phyloP scores from a whole-genome alignment of 768 basidiomycete genomes.

The Lentinus brumalis region DNA sequence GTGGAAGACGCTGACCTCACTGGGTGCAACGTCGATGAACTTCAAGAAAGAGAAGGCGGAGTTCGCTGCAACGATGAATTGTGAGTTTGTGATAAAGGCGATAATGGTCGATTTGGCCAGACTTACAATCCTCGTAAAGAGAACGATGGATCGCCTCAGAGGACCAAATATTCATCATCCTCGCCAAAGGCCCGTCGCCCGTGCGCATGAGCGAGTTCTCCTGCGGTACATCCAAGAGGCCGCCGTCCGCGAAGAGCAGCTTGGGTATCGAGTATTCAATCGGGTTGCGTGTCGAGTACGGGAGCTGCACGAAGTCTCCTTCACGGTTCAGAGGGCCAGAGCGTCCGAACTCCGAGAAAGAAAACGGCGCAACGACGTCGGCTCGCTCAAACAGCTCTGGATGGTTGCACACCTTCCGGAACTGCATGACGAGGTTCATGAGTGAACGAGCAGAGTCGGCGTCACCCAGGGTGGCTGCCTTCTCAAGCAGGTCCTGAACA shows the following conservation, averaged over 20 bases:
- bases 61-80: conserved; percentile 25
- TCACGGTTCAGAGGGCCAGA: conserved; percentile 85
- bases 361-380: conserved; percentile 91
- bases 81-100: conserved; percentile 12
- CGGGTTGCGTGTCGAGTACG: conserved; percentile 87
- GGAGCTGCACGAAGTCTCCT: conserved; percentile 78
- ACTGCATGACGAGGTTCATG: conserved; percentile 99
- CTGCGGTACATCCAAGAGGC: conserved; percentile 64
- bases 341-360: conserved; percentile 81
- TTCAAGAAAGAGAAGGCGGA: conserved; percentile 82
- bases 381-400: conserved; percentile 97
- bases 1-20: conserved; percentile 66
- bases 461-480: conserved; percentile 89
- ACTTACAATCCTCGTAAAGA: conserved; percentile 62
- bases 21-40: conserved; percentile 61
- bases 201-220: conserved; percentile 50
- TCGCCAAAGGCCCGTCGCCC: conserved; percentile 55
- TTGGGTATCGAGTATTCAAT: conserved; percentile 79
- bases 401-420: conserved; percentile 99
- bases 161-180: conserved; percentile 89
- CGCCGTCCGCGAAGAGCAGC: conserved; percentile 77
- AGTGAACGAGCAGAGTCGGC: conserved; percentile 89
- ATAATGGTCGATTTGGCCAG: background rate
- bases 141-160: conserved; percentile 79
- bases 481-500: conserved; percentile 89